Conservation (phyloP, 1,139 yeast genomes). For the Protomyces macrosporus region DNA sequence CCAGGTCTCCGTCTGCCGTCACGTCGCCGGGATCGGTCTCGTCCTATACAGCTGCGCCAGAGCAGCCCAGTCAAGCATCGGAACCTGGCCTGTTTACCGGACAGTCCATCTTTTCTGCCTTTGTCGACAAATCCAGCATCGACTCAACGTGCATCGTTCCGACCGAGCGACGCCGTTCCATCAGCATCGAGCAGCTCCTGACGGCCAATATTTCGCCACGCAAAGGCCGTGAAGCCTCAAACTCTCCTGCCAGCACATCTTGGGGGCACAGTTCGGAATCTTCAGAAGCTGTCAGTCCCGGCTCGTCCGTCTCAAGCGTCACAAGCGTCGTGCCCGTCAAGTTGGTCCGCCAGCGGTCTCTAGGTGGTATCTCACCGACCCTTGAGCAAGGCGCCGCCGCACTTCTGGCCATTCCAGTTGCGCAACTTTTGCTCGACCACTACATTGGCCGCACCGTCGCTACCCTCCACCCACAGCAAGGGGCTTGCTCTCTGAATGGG, state of each 20-base stretch:
- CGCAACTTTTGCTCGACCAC: slow-evolving; percentile 10
- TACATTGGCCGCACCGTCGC: slow-evolving; percentile 13
- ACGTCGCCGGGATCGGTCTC: background rate
- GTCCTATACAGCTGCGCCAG: background rate
- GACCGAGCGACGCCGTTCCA: background rate
- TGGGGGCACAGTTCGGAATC: background rate
- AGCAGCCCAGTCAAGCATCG: background rate
- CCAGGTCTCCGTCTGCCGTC: background rate
- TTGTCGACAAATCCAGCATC: background rate
- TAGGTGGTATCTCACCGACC: background rate
- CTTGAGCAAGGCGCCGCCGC: background rate
- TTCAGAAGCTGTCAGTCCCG: background rate
- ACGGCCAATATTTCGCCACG: background rate
- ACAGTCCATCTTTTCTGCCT: background rate
- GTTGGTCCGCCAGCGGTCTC: background rate
- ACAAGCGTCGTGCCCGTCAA: no score
- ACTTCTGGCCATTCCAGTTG: background rate
- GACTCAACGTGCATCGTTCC: background rate
- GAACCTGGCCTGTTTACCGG: no score
- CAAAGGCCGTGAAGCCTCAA: no score
- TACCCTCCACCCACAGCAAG: slow-evolving; percentile 12
- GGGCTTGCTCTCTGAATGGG: background rate
- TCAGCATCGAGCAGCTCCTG: background rate
- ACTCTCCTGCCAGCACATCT: background rate
- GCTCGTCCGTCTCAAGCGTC: background rate